Evolutionary conservation across 805 yeast genomes (phyloP), one percentile per base, ranked within the genome.

Genomic region (Candida lessepsii): DNA sequence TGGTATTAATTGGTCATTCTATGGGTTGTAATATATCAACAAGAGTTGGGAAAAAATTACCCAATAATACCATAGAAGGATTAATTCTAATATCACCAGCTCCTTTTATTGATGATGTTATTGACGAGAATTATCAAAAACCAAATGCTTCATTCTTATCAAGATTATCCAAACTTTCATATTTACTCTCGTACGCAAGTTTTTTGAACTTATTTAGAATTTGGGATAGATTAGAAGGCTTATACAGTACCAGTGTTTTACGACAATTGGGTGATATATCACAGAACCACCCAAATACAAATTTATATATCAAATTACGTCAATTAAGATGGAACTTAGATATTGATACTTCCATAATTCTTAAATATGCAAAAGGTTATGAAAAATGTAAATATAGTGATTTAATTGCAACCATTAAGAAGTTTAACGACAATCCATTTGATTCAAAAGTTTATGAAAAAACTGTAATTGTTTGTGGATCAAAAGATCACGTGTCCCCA

Each of bases 281-380:
- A 1, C 14, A 19, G 5, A 19, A 18, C 17, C 41, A 40, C 11
- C 41, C 39, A 5, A 35, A 41, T 17, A 35, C 47, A 16, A 28
- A 43, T 23, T 50, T 66, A 13, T 67, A 61, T 49, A 70, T 71
- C 35, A 71, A 77, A 37, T 53, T 72, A 31, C 63, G 79, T 14
- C 95, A 85, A 57, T 67, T 84, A 28, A 61, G 87, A 35, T 81
- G 86, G 83, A 85, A 86, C 55, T 52, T 83, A 45, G 87, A 82
- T 56, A 73, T 82, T 11, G 67, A 75, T 36, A 71, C 88, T 0
- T 45, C 48, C 7, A 63, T 77, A 2, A 73, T 85, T 56, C 59
- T 85, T 39, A 66, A 69, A 39, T 80, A 83, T 46, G 65, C 76
- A 1, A 45, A 57, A 25, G 81, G 83, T 2, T 75, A 81, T 44